A percentile compares a stretch with the other conserved stretches of the same genome.
Conservation (phyloP, 306 rosid genomes). For the Ziziphus jujuba region DNA sequence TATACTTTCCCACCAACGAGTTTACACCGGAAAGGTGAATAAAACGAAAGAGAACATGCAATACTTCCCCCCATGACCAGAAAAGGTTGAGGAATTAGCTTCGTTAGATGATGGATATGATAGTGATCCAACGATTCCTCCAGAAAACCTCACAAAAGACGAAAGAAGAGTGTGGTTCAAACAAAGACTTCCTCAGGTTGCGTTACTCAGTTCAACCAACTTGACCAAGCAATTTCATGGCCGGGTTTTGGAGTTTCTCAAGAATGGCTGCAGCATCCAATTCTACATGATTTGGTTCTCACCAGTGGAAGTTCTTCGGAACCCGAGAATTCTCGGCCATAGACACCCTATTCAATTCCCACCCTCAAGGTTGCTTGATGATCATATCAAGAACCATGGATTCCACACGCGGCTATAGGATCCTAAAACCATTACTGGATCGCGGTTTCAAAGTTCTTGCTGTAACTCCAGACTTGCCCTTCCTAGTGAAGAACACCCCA, state of each 20-base stretch:
- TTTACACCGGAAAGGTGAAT: too few relatives aligned
- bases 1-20: too few relatives aligned
- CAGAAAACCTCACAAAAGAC: neutral
- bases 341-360: conserved; percentile 3
- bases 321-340: neutral
- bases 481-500: conserved; percentile 2
- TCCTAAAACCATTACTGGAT: neutral
- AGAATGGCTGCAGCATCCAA: conserved; percentile 14
- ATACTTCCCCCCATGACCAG: too few relatives aligned
- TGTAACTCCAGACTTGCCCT: conserved; percentile 11
- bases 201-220: conserved; percentile 23
- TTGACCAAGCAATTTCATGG: conserved; percentile 21
- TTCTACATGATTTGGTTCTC: conserved; percentile 37
- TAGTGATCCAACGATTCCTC: neutral
- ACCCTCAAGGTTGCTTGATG: conserved; percentile 14
- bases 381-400: conserved; percentile 18
- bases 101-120: too few relatives aligned
- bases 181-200: conserved; percentile 17
- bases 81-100: too few relatives aligned
- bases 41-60: too few relatives aligned
- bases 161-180: conserved; percentile 28
- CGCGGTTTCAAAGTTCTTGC: conserved; percentile 1
- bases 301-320: conserved; percentile 21
- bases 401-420: neutral
- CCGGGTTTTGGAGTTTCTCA: conserved; percentile 27